Base-by-base conservation (phyloP, 768 basidiomycete species). In the Russula dissimulans region DNA sequence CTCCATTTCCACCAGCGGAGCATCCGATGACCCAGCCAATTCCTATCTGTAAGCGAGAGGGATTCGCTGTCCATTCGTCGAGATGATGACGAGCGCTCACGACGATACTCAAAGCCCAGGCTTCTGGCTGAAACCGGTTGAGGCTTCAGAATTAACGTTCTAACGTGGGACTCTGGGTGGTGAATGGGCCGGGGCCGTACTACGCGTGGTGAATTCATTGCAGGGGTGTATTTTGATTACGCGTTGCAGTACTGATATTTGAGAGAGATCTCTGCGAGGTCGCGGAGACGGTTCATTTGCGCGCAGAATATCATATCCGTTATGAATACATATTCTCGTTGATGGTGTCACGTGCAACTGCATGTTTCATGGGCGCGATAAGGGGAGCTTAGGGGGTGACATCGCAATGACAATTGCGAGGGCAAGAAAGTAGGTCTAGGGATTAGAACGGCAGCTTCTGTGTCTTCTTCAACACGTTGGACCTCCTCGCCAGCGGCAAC, bases 371-470 rank as follows among this genome's bases (percentile, higher is more conserved):
- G 38, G 10, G 47, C 48, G 18, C 42, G 55, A 57, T 44, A 50
- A 57, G 49, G 36, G 11, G 18, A 12, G 4, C 22, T 14, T 17
- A 32, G 29, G 55, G 36, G 49, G n/a, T 46, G 46, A 44, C 41
- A 49, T 50, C 22, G 29, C 9, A n/a, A 50, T 56, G 34, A 29
- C 5, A 18, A 32, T 31, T 7, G 22, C 41, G 18, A 53, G 22
- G 22, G 22, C 45, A 18, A 41, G 26, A 26, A 41, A 17, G 12
- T 38, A 17, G 26, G 44, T 52, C 31, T 22, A 54, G 51, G 38
- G 15, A 38, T 45, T 65, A 65, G 62, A 65, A 65, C 22, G 65
- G 65, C 26, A 65, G 34, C 52, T 60, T 65, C 48, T 59, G 59
- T 5, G 62, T 64, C 49, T 60, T 63, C 65, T 60, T 64, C 56